These are phyloP conservation scores for Thuja plicata DNA, from an alignment of 83 land plant genomes.

Conservation along the genomic window DNA sequence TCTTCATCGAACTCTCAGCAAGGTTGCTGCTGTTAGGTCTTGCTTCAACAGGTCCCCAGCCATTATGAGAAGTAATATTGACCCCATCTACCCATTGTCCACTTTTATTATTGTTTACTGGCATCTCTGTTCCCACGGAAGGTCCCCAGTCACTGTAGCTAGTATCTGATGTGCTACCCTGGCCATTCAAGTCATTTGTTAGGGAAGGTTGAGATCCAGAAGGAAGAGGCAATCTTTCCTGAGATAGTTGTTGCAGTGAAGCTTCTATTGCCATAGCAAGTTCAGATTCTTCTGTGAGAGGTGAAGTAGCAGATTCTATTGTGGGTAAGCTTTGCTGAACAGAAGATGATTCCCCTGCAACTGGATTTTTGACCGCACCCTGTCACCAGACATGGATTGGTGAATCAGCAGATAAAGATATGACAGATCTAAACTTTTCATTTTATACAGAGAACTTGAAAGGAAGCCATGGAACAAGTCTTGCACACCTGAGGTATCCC, in stretches of 20 bases:
- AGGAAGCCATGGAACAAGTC: not conserved
- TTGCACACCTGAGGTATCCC: constrained; percentile 67
- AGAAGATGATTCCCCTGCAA: constrained; percentile 18
- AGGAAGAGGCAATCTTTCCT: constrained; percentile 26
- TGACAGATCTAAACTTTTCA: not conserved
- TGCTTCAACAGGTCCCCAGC: constrained; percentile 29
- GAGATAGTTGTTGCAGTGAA: constrained; percentile 61
- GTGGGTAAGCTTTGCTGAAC: constrained; percentile 18
- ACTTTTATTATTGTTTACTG: constrained; percentile 6
- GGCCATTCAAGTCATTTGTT: constrained; percentile 17
- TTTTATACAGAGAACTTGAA: not conserved
- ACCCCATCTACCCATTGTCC: constrained; percentile 3
- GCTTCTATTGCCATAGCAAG: constrained; percentile 83
- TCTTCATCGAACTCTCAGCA: not conserved
- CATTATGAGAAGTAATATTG: constrained; percentile 16
- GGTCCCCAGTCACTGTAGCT: constrained; percentile 26
- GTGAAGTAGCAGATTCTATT: constrained; percentile 33
- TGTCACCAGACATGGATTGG: constrained; percentile 6
- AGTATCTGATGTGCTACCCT: constrained; percentile 25
- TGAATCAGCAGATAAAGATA: not conserved
- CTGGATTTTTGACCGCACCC: not conserved
- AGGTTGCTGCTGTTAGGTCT: constrained; percentile 20
- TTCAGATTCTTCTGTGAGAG: constrained; percentile 51
- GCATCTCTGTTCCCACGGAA: not conserved
- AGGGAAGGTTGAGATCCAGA: not conserved